These are phyloP conservation scores for Achlya hypogyna DNA, from an alignment of 352 stramenopile species.

Conservation along the genomic window DNA sequence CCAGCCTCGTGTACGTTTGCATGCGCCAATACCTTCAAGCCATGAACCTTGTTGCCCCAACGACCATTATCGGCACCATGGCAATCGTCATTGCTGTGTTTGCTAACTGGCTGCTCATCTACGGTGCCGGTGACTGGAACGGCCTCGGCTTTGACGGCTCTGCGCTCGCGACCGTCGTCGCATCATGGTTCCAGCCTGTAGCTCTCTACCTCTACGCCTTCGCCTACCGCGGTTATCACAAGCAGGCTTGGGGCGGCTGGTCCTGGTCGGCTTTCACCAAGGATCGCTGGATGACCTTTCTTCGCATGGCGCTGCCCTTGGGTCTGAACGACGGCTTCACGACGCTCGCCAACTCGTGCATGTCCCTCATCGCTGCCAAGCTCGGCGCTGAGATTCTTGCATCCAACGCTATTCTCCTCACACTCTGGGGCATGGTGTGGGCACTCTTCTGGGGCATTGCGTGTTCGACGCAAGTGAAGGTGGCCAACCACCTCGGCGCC, in stretches of 20 bases:
- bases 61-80: conserved; percentile 56
- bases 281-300: conserved; percentile 53
- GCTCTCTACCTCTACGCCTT: conserved; percentile 65
- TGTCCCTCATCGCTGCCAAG: conserved; percentile 57
- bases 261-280: conserved; percentile 41
- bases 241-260: conserved; percentile 65
- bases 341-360: conserved; percentile 57
- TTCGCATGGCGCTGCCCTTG: conserved; percentile 52
- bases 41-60: conserved; percentile 70
- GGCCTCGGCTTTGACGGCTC: conserved; percentile 69
- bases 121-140: conserved; percentile 33
- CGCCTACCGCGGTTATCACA: conserved; percentile 59
- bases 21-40: conserved; percentile 74
- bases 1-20: conserved; percentile 69
- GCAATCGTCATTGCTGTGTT: conserved; percentile 52
- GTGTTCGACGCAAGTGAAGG: conserved; percentile 64
- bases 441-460: conserved; percentile 73
- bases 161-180: conserved; percentile 57
- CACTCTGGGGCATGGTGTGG: conserved; percentile 55
- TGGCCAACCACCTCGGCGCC: conserved; percentile 64
- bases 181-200: conserved; percentile 70
- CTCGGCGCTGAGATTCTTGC: conserved; percentile 69
- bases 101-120: conserved; percentile 68
- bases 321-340: conserved; percentile 61
- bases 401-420: conserved; percentile 65